Evolutionary conservation across 352 stramenopile genomes (phyloP).

Genomic region (Phytophthora colocasiae): DNA sequence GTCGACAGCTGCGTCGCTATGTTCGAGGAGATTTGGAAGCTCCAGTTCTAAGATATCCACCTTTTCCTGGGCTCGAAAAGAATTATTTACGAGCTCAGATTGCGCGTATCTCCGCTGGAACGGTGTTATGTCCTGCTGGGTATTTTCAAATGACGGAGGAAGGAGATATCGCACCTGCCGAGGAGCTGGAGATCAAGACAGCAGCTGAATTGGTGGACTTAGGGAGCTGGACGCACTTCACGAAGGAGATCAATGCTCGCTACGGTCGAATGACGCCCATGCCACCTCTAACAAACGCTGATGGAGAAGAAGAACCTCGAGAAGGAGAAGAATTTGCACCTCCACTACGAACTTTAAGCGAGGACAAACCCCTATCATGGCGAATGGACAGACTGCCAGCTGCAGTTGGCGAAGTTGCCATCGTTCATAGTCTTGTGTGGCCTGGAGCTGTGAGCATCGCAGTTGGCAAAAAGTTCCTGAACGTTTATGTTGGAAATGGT

Average conservation of each 20-base stretch:
- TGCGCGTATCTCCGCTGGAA: slow-evolving; percentile 86
- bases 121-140: slow-evolving; percentile 82
- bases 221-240: slow-evolving; percentile 89
- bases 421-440: no score
- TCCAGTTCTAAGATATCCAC: slow-evolving; percentile 80
- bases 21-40: slow-evolving; percentile 86
- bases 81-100: slow-evolving; percentile 91
- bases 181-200: slow-evolving; percentile 78
- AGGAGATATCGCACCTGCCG: slow-evolving; percentile 74
- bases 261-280: slow-evolving; percentile 80
- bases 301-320: slow-evolving; percentile 75
- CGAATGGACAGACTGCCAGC: slow-evolving; percentile 74
- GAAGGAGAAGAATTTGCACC: slow-evolving; percentile 71
- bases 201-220: slow-evolving; percentile 75
- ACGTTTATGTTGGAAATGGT: no score
- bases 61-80: slow-evolving; percentile 88
- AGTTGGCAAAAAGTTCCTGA: no score
- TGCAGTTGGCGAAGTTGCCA: no score
- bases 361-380: slow-evolving; percentile 79
- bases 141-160: slow-evolving; percentile 84
- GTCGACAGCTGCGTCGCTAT: slow-evolving; percentile 80
- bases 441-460: no score
- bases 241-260: slow-evolving; percentile 85
- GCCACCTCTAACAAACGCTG: slow-evolving; percentile 73
- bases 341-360: slow-evolving; percentile 63